These are phyloP conservation scores for Scleroderma citrinum DNA, from an alignment of 768 basidiomycete genomes.

Conservation along the genomic window DNA sequence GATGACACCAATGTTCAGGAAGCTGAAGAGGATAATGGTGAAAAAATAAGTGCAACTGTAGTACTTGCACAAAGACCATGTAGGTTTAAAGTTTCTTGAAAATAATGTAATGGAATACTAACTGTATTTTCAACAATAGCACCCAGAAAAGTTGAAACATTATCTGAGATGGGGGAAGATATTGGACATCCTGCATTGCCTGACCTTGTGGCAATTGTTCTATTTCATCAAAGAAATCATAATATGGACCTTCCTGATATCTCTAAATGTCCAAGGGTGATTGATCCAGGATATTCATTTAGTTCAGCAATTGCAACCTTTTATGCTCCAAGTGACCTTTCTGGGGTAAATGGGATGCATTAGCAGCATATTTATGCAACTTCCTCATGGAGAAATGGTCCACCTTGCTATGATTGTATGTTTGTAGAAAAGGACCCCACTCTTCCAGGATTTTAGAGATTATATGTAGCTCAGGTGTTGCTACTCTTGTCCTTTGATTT, in stretches of 20 bases:
- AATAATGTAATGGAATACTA: not conserved
- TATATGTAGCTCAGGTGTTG: conserved; percentile 20
- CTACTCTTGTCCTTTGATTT: conserved; percentile 22
- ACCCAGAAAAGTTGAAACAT: not conserved
- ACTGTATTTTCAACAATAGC: conserved; percentile 3
- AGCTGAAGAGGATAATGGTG: not conserved
- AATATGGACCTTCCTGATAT: conserved; percentile 7
- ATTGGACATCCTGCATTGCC: too few relatives aligned
- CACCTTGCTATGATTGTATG: conserved; percentile 24
- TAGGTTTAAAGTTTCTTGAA: not conserved
- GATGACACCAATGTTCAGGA: not conserved
- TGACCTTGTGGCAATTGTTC: conserved; percentile 11
- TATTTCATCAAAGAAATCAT: conserved; percentile 10
- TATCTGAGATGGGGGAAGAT: too few relatives aligned
- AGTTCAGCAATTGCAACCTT: conserved; percentile 26
- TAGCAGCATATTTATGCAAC: conserved; percentile 25
- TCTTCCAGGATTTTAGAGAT: conserved; percentile 16
- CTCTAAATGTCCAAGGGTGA: conserved; percentile 13
- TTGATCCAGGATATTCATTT: conserved; percentile 16
- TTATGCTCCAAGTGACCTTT: conserved; percentile 33
- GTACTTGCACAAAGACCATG: not conserved
- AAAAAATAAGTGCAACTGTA: not conserved
- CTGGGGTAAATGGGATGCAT: conserved; percentile 26
- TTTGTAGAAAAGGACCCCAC: conserved; percentile 15
- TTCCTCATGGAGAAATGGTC: conserved; percentile 21